Percentiles rank a stretch among this genome's conserved stretches.
phyloP scores from a whole-genome alignment of 305 asterid genomes.

The Fraxinus nigra region DNA sequence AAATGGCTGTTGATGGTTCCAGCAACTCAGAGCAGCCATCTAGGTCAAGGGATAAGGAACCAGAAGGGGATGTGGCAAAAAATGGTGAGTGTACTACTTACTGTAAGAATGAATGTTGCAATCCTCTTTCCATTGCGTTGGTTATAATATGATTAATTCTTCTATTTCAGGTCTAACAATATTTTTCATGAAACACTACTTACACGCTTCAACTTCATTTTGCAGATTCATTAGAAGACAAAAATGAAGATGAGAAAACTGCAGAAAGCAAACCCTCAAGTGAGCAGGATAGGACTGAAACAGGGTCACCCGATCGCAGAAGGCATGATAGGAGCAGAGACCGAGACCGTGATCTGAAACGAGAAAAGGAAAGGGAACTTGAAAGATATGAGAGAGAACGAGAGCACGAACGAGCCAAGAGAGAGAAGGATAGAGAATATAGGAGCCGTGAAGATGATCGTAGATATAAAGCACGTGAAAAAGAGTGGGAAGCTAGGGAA shows the following conservation, averaged over 20 bases:
- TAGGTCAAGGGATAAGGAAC: slow-evolving; percentile 62
- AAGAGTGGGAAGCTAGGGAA: slow-evolving; percentile 97
- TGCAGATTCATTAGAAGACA: slow-evolving; percentile 59
- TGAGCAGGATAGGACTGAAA: slow-evolving; percentile 65
- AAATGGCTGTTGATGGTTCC: slow-evolving; percentile 45
- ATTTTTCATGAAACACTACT: slow-evolving; percentile 15
- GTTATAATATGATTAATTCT: not conserved
- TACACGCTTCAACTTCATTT: slow-evolving; percentile 22
- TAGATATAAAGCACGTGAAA: slow-evolving; percentile 79
- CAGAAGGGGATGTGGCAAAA: slow-evolving; percentile 52
- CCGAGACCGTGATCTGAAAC: slow-evolving; percentile 66
- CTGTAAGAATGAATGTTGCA: not conserved
- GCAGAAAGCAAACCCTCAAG: slow-evolving; percentile 65
- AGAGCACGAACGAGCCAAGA: slow-evolving; percentile 89
- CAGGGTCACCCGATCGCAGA: slow-evolving; percentile 82
- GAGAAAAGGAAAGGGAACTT: slow-evolving; percentile 88
- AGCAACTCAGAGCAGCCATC: slow-evolving; percentile 60
- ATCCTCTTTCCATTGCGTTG: not conserved
- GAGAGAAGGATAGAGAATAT: slow-evolving; percentile 94
- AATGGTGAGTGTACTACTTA: slow-evolving; percentile 41
- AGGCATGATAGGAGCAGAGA: slow-evolving; percentile 81
- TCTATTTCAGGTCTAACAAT: slow-evolving; percentile 4
- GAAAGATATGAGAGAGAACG: slow-evolving; percentile 95
- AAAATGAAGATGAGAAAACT: slow-evolving; percentile 67
- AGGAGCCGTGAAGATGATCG: slow-evolving; percentile 97